Evolutionary conservation across 345 rosid species (phyloP), one percentile per base, ranked within the genome.

Genomic region (Ricinus communis): DNA sequence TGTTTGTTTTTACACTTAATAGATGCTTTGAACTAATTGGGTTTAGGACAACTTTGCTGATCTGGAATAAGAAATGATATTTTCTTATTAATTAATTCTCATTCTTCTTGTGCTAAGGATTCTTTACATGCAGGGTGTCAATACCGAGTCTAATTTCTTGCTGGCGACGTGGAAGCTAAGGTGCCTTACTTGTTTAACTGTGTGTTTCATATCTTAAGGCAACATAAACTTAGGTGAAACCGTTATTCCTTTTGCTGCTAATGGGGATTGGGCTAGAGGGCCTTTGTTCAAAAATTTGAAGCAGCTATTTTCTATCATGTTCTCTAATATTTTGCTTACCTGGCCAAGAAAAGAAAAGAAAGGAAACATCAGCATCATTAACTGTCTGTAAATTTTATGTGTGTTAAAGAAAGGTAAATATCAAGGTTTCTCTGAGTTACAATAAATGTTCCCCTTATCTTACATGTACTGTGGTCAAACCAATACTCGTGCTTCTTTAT

Each of bases 101-200:
- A 31, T 50, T 53, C 5, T 33, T 53, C 57, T 52, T 36, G 31
- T 8, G 51, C 25, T 60, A 7, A 45, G 33, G 52, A 6, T 45
- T 63, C 59, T 81, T 45, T 22, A 47, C 18, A 13, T 65, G 74
- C 86, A 86, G 87, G 83, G 74, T 57, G 66, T 65, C 63, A 66
- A 74, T 72, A 78, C 82, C 5, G 58, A 62, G 46, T 70, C 77
- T 50, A 72, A 68, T 45, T 80, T 51, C 76, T 85, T 93, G 51
- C 76, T 40, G 51, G 96, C 94, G 11, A 79, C 82, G 8, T 93
- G 98, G 97, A 87, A 85, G 70, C 83, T 93, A 70, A 88, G 98
- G 98, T 91, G 71, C 62, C 77, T 71, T 13, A 62, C 41, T 71
- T 66, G 41, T 9, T 56, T 7, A 5, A 22, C 24, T 41, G 22